Conservation (phyloP, 2,329 filamentous ascomycete genomes). For the Mycocentrospora acerina region DNA sequence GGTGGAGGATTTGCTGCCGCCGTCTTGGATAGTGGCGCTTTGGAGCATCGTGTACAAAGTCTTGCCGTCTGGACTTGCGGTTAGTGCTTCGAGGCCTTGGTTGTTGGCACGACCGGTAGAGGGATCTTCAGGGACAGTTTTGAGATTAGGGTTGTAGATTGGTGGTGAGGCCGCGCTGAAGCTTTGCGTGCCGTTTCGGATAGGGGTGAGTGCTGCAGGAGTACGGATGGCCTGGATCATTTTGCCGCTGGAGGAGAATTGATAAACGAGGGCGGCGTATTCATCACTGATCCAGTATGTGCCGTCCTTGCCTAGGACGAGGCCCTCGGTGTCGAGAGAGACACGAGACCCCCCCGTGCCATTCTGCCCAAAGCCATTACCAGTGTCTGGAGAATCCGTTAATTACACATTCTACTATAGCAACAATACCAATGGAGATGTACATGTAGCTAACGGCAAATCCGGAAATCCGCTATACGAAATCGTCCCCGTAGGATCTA, state of each 20-base stretch:
- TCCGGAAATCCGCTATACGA: constrained; percentile 62
- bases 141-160: constrained; percentile 55
- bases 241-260: constrained; percentile 59
- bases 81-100: constrained; percentile 73
- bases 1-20: constrained; percentile 56
- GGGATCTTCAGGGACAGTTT: constrained; percentile 58
- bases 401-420: constrained; percentile 4
- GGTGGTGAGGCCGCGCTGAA: constrained; percentile 68
- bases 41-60: constrained; percentile 67
- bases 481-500: constrained; percentile 12
- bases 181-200: constrained; percentile 60
- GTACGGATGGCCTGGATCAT: constrained; percentile 67
- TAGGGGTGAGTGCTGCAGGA: constrained; percentile 64
- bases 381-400: constrained; percentile 52
- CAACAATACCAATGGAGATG: background rate
- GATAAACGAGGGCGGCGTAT: constrained; percentile 68
- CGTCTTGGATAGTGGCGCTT: constrained; percentile 56
- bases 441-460: constrained; percentile 62
- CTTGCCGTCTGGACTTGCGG: constrained; percentile 62
- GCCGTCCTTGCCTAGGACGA: constrained; percentile 61
- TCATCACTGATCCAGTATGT: constrained; percentile 68
- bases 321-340: constrained; percentile 65
- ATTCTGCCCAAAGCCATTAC: constrained; percentile 66
- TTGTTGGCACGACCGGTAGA: constrained; percentile 68
- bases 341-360: constrained; percentile 63